Evolutionary conservation across 257 asterid species (phyloP).

Genomic region (Asclepias syriaca): DNA sequence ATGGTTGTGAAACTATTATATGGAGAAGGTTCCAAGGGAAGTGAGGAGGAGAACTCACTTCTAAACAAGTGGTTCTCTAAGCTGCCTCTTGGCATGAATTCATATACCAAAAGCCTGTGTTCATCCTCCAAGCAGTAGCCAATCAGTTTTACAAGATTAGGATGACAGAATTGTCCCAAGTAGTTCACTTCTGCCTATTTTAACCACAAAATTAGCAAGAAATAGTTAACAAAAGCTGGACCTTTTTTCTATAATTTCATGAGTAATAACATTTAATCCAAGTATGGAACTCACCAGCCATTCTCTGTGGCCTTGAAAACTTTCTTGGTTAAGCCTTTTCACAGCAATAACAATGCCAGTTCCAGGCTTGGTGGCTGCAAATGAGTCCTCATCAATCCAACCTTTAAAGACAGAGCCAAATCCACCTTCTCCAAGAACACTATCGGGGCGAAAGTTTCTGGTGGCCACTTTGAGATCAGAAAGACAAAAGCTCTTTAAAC

Average conservation of each 20-base stretch:
- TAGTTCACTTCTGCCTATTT: slow-evolving; percentile 37
- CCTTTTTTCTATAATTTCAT: too few species aligned
- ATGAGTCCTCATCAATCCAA: slow-evolving; percentile 71
- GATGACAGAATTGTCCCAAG: slow-evolving; percentile 33
- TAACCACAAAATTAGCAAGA: slow-evolving; percentile 2
- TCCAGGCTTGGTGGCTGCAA: slow-evolving; percentile 67
- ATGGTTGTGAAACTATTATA: neutral
- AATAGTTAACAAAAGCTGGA: too few species aligned
- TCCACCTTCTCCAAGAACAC: slow-evolving; percentile 85
- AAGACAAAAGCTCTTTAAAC: slow-evolving; percentile 57
- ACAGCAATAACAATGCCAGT: slow-evolving; percentile 74
- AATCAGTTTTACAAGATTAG: slow-evolving; percentile 29
- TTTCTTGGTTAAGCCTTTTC: slow-evolving; percentile 65
- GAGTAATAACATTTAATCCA: too few species aligned
- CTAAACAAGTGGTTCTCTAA: slow-evolving; percentile 35
- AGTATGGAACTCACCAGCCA: slow-evolving; percentile 65
- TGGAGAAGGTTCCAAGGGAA: neutral
- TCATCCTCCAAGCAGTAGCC: slow-evolving; percentile 41
- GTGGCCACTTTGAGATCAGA: slow-evolving; percentile 67
- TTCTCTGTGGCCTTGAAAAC: slow-evolving; percentile 76
- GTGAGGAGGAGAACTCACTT: slow-evolving; percentile 42
- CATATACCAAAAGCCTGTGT: slow-evolving; percentile 31
- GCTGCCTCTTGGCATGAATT: slow-evolving; percentile 35
- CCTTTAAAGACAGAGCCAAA: slow-evolving; percentile 88
- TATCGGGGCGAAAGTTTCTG: slow-evolving; percentile 80